Conservation (phyloP, 1,139 yeast species). For the Diutina catenulata region DNA sequence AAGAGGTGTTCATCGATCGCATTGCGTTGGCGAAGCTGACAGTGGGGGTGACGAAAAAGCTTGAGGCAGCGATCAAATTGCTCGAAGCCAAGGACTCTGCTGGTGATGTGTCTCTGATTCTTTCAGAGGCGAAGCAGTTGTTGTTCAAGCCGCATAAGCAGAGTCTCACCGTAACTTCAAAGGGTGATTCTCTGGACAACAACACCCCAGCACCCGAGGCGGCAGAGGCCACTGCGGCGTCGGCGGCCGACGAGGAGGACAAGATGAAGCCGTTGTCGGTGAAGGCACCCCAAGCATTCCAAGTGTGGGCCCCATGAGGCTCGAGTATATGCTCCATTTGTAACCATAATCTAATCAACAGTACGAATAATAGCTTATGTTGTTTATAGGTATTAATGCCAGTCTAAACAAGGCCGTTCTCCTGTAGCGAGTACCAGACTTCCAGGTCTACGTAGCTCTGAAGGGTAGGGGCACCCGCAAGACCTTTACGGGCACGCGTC, state of each 20-base stretch:
- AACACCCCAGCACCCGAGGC: slow-evolving; percentile 6
- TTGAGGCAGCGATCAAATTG: slow-evolving; percentile 29
- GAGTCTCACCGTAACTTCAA: slow-evolving; percentile 13
- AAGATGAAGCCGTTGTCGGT: slow-evolving; percentile 57
- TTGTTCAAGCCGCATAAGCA: slow-evolving; percentile 39
- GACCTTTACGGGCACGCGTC: slow-evolving; percentile 79
- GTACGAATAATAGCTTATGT: too few species aligned
- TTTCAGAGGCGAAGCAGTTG: slow-evolving; percentile 38
- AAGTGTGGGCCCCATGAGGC: slow-evolving; percentile 73
- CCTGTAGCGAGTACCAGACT: slow-evolving; percentile 40
- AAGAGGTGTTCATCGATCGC: slow-evolving; percentile 70
- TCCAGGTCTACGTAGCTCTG: slow-evolving; percentile 59
- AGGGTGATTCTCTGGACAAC: background rate
- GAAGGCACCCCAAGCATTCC: slow-evolving; percentile 74
- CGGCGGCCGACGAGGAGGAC: slow-evolving; percentile 13
- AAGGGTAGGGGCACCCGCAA: slow-evolving; percentile 66
- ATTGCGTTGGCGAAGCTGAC: slow-evolving; percentile 59
- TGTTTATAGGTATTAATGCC: too few species aligned
- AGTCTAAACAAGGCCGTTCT: slow-evolving; percentile 24
- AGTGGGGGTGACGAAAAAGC: slow-evolving; percentile 35
- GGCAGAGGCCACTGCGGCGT: slow-evolving; percentile 10
- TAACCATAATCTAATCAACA: too few species aligned
- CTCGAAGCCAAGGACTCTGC: slow-evolving; percentile 14
- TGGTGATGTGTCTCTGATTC: slow-evolving; percentile 14
- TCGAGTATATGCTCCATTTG: too few species aligned